These are phyloP conservation scores for Scleroderma bovista DNA, from an alignment of 768 basidiomycete species.

Conservation along the genomic window DNA sequence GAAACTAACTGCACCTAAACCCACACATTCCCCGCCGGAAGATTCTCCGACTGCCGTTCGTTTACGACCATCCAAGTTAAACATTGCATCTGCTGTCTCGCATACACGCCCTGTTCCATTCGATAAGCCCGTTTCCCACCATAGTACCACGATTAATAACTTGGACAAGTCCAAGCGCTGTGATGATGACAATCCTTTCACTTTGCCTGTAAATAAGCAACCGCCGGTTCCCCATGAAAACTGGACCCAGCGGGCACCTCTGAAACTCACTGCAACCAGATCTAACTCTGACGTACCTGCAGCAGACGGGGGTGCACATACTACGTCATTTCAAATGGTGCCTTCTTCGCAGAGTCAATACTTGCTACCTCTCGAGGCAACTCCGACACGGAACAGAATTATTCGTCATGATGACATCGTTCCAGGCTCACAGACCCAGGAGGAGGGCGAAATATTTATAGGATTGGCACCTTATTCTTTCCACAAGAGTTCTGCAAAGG, in stretches of 20 bases:
- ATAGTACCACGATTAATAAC: neutral
- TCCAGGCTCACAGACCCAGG: slow-evolving; percentile 29
- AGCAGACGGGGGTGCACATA: no score
- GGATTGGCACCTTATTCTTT: slow-evolving; percentile 4
- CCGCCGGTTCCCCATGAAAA: neutral
- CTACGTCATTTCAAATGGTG: slow-evolving; percentile 11
- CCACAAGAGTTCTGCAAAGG: neutral
- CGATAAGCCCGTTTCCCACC: neutral
- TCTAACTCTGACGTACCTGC: neutral
- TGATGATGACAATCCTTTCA: neutral
- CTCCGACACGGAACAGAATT: slow-evolving; percentile 33
- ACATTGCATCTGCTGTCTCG: neutral
- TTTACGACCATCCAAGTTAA: neutral
- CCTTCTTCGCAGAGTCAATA: slow-evolving; percentile 31
- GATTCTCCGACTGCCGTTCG: slow-evolving; percentile 3
- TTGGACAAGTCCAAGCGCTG: slow-evolving; percentile 3
- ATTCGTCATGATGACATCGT: slow-evolving; percentile 14
- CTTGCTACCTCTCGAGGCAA: slow-evolving; percentile 25
- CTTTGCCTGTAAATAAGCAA: neutral
- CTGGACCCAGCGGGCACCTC: neutral
- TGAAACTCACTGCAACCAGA: neutral
- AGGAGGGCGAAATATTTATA: slow-evolving; percentile 24
- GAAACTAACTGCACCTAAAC: neutral
- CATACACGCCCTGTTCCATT: neutral
- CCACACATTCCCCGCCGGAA: neutral